phyloP scores from a whole-genome alignment of 331 rosid species.

The Dryas integrifolia region DNA sequence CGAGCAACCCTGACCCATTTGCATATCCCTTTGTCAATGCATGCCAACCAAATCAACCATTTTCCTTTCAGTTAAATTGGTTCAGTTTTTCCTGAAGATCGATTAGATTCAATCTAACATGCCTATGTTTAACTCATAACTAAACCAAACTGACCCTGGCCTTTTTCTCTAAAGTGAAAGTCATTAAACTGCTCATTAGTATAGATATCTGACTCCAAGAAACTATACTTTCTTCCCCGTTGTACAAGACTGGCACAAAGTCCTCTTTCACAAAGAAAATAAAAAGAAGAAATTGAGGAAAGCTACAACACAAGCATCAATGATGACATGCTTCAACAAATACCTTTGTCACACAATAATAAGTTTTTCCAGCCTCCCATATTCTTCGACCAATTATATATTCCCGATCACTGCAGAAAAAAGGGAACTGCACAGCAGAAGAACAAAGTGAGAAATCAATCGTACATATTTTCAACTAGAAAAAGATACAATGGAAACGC shows the following conservation, averaged over 20 bases:
- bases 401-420: conserved; percentile 99
- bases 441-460: conserved; percentile 24
- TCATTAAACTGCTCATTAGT: background rate
- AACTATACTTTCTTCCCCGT: background rate
- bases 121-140: background rate
- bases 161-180: background rate
- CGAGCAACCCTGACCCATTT: background rate
- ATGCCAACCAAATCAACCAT: background rate
- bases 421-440: conserved; percentile 72
- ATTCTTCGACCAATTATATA: conserved; percentile 91
- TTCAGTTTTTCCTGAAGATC: background rate
- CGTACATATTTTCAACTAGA: conserved; percentile 10
- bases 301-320: conserved; percentile 13
- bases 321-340: conserved; percentile 10
- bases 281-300: conserved; percentile 15
- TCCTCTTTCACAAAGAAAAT: conserved; percentile 1
- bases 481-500: background rate
- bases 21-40: background rate
- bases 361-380: conserved; percentile 90
- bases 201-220: background rate
- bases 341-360: conserved; percentile 96
- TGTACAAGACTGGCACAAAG: background rate
- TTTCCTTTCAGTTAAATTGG: background rate
- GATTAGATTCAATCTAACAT: background rate
- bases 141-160: background rate